Percentiles rank a stretch among this genome's conserved stretches.
Conservation (phyloP, 2,329 filamentous ascomycete genomes). For the Chrysoporthe cubensis region DNA sequence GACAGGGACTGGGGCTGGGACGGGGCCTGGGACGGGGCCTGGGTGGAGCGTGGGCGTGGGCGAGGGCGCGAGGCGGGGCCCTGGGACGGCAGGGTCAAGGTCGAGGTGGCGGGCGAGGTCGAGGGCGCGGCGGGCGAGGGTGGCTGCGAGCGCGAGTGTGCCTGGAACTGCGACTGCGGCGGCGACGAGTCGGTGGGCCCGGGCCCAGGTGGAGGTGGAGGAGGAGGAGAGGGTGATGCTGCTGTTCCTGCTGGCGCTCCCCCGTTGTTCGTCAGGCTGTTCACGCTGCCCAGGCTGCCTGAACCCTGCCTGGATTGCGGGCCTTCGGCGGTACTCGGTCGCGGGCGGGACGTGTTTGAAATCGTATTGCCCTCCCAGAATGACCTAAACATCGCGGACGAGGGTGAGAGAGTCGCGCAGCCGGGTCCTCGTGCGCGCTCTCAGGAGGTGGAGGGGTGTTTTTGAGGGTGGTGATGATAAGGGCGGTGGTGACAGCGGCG, state of each 20-base stretch:
- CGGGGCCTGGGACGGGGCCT: slow-evolving; percentile 1
- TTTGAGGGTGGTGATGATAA: not conserved
- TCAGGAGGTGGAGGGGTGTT: not conserved
- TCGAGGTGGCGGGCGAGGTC: not conserved
- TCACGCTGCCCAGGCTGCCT: not conserved
- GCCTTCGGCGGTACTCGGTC: slow-evolving; percentile 19
- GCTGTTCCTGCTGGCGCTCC: not conserved
- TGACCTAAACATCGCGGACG: slow-evolving; percentile 17
- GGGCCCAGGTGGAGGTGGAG: not conserved
- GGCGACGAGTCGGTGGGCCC: slow-evolving; percentile 13
- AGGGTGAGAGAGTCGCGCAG: not conserved
- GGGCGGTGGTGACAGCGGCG: not conserved
- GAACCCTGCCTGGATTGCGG: slow-evolving; percentile 15
- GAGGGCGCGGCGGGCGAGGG: not conserved
- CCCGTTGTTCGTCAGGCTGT: not conserved
- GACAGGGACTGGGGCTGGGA: slow-evolving; percentile 18
- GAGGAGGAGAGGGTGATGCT: too few relatives aligned
- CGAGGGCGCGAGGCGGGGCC: not conserved
- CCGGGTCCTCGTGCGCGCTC: not conserved
- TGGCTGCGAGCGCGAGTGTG: slow-evolving; percentile 3
- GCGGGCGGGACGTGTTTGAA: slow-evolving; percentile 9
- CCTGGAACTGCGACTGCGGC: not conserved
- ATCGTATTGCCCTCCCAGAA: slow-evolving; percentile 18
- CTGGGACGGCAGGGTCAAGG: not conserved
- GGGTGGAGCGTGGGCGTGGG: slow-evolving; percentile 10